These are phyloP conservation scores for Zygosaccharomyces pseudorouxii DNA, from an alignment of 805 yeast genomes.

Conservation along the genomic window DNA sequence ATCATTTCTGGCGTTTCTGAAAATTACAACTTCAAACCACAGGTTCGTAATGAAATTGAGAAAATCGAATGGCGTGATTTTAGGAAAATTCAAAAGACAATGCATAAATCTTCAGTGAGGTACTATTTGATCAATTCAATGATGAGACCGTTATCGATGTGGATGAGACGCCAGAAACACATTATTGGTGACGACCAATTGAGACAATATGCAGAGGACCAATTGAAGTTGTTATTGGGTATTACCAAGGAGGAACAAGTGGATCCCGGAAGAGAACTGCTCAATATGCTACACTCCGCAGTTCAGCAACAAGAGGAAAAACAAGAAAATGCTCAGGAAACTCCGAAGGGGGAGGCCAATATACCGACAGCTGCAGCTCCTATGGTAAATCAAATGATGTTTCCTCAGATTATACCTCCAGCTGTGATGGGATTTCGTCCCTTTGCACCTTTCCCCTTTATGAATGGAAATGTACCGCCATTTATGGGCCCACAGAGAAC, in stretches of 20 bases:
- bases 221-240: conserved; percentile 61
- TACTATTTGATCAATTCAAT: conserved; percentile 39
- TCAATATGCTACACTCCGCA: conserved; percentile 54
- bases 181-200: conserved; percentile 52
- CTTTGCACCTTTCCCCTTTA: conserved; percentile 34
- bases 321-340: conserved; percentile 6
- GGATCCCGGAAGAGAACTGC: conserved; percentile 76
- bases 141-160: conserved; percentile 42
- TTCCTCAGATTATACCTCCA: conserved; percentile 15
- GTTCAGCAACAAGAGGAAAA: conserved; percentile 27
- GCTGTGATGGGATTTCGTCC: conserved; percentile 25
- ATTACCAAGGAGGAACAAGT: conserved; percentile 39
- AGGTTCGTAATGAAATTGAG: conserved; percentile 82
- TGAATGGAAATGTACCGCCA: conserved; percentile 20
- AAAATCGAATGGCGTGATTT: conserved; percentile 75
- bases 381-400: conserved; percentile 1
- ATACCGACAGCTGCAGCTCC: conserved; percentile 12
- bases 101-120: conserved; percentile 29
- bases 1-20: conserved; percentile 75
- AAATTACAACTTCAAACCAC: conserved; percentile 67
- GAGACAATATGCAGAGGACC: conserved; percentile 58
- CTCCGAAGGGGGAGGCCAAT: conserved; percentile 4
- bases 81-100: conserved; percentile 38
- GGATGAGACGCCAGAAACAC: conserved; percentile 52
- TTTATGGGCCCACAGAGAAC: conserved; percentile 11